Percentiles rank a stretch among this genome's conserved stretches.
Conservation (phyloP, 1,284 basidiomycete genomes). For the Boletellus deceptivus region DNA sequence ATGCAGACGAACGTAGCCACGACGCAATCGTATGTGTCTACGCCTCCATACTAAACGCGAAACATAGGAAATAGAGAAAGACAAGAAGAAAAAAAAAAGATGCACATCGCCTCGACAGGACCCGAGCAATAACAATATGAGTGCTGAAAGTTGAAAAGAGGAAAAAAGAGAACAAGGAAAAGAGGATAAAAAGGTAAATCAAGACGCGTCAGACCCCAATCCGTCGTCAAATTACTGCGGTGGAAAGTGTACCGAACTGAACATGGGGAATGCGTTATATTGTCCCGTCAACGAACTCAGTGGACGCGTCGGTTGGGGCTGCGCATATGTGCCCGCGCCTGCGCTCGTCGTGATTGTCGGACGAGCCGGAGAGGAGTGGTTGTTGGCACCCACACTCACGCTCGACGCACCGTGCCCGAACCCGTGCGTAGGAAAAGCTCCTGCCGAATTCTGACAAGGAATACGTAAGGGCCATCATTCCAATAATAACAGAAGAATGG, state of each 20-base stretch:
- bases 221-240: slow-evolving; percentile 11
- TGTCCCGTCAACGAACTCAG: slow-evolving; percentile 10
- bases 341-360: slow-evolving; percentile 11
- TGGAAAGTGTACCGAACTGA: slow-evolving; percentile 21
- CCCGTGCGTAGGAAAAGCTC: slow-evolving; percentile 20
- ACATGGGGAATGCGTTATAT: slow-evolving; percentile 21
- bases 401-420: slow-evolving; percentile 15
- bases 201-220: neutral
- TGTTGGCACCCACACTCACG: slow-evolving; percentile 7
- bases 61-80: neutral
- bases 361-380: slow-evolving; percentile 21
- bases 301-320: slow-evolving; percentile 26
- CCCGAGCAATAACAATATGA: slow-evolving; percentile 27
- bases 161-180: neutral
- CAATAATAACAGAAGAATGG: slow-evolving; percentile 3
- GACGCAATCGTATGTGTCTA: neutral
- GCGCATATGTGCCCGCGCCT: slow-evolving; percentile 15
- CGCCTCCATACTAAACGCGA: neutral
- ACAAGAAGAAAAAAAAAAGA: neutral
- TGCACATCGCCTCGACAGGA: slow-evolving; percentile 3
- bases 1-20: neutral
- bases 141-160: neutral
- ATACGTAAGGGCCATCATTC: slow-evolving; percentile 7
- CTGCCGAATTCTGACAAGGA: slow-evolving; percentile 20
- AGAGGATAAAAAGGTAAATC: neutral